phyloP scores from a whole-genome alignment of 106 monocot genomes.

The Phalaenopsis equestris region DNA sequence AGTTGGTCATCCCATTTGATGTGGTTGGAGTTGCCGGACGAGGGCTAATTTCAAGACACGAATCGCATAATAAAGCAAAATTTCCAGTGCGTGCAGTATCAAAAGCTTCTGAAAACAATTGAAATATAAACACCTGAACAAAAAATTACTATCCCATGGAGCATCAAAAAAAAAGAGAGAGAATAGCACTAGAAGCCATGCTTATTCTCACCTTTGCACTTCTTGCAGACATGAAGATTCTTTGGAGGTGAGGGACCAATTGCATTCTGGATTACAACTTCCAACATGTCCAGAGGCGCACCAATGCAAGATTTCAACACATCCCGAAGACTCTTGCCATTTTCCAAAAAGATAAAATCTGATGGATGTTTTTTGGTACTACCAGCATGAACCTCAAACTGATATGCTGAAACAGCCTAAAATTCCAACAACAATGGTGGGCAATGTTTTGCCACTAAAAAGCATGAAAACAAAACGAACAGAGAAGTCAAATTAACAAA shows the following conservation, averaged over 20 bases:
- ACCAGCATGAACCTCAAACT: conserved; percentile 85
- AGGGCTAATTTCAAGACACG: conserved; percentile 29
- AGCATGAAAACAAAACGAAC: not conserved
- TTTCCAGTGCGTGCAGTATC: conserved; percentile 23
- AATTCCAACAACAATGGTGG: conserved; percentile 3
- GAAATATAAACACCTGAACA: conserved; percentile 16
- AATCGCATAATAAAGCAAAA: conserved; percentile 49
- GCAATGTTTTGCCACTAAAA: not conserved
- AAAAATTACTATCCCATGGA: not conserved
- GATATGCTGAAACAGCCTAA: conserved; percentile 70
- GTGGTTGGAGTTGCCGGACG: conserved; percentile 6
- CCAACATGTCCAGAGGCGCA: conserved; percentile 63
- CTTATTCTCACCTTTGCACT: conserved; percentile 36
- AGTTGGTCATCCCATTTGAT: not conserved
- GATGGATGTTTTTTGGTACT: conserved; percentile 90
- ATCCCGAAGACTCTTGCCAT: conserved; percentile 75
- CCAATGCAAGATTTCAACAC: conserved; percentile 55
- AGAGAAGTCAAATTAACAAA: not conserved
- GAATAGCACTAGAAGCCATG: not conserved
- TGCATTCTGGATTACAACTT: conserved; percentile 56
- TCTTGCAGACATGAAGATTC: conserved; percentile 27
- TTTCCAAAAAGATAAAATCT: conserved; percentile 73
- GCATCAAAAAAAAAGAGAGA: not conserved
- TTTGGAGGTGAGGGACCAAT: conserved; percentile 23
- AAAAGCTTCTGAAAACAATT: conserved; percentile 24